Evolutionary conservation across 768 basidiomycete genomes (phyloP), one percentile per base, ranked within the genome.

Genomic region (Pleurotus eryngii): DNA sequence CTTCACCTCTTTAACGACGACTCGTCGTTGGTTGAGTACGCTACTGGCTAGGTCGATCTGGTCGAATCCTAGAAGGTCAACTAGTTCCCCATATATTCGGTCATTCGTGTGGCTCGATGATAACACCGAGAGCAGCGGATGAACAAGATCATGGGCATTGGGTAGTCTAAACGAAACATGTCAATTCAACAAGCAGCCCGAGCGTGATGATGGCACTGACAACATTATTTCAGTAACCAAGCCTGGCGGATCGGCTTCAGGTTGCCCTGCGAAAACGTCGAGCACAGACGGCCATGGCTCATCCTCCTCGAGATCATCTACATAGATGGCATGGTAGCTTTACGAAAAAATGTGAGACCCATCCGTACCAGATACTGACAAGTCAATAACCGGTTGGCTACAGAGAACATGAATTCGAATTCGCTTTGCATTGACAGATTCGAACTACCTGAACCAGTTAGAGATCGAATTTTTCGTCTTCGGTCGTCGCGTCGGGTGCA

Each of bases 61-160:
- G 49, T 96, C 90, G 67, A 87, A 92, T 2, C 95, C 96, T 47
- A 95, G 68, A 8, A 91, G 73, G 59, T 97, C 95, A 6, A 81
- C 82, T 8, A 98, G 68, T 62, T 92, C 88, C 24, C 74, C 82
- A 24, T 92, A 89, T 27, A 97, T 88, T 18, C 81, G 83, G 27
- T 94, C 90, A 61, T 88, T 78, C 4, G 75, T 72, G 39, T 74
- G 75, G 20, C 72, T 61, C 5, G 83, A 83, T 1, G 78, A 76
- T 14, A 91, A 70, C 37, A 81, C 68, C 7, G 64, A 56, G 22
- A 58, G 57, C 37, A 80, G 58, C n/a, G 71, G 63, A 35, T 67
- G 63, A 14, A 75, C 57, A 4, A 76, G 50, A 43, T 66, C 61
- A 47, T 62, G 59, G 3, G 63, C 53, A 48, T 70, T 61, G 14